Percentiles rank a stretch among this genome's conserved stretches.
Evolutionary conservation across 1,284 basidiomycete genomes (phyloP).

Genomic region (Caloboletus firmus): DNA sequence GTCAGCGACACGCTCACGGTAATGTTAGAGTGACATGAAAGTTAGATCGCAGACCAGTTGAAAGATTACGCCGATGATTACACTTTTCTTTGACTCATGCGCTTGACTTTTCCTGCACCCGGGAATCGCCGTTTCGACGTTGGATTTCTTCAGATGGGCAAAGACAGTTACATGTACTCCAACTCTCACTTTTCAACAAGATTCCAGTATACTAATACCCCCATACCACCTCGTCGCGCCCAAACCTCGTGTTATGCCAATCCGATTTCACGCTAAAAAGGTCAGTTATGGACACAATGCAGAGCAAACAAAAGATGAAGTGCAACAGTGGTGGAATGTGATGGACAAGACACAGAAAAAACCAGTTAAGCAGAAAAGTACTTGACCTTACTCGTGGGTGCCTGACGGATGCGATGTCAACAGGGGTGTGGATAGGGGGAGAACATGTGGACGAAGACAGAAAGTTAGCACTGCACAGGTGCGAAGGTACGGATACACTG

Average conservation of each 20-base stretch:
- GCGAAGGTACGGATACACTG: neutral
- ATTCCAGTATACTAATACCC: neutral
- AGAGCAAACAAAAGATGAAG: slow-evolving; percentile 2
- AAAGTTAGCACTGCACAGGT: slow-evolving; percentile 32
- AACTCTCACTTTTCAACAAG: slow-evolving; percentile 8
- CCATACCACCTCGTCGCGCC: slow-evolving; percentile 1
- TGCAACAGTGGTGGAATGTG: neutral
- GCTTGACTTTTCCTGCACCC: neutral
- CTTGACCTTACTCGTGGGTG: slow-evolving; percentile 32
- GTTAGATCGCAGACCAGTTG: neutral
- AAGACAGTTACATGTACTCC: slow-evolving; percentile 11
- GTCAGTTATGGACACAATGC: slow-evolving; percentile 25
- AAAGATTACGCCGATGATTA: neutral
- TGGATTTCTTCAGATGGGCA: slow-evolving; percentile 1
- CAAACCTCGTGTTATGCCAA: slow-evolving; percentile 1
- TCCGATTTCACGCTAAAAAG: slow-evolving; percentile 26
- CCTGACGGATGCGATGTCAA: slow-evolving; percentile 10
- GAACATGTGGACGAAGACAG: slow-evolving; percentile 17
- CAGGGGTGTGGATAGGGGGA: neutral
- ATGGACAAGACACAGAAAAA: slow-evolving; percentile 2
- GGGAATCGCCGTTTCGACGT: slow-evolving; percentile 6
- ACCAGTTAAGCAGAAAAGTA: slow-evolving; percentile 20
- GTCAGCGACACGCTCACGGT: neutral
- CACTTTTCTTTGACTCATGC: neutral
- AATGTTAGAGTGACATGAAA: slow-evolving; percentile 6